These are phyloP conservation scores for Geosmithia flava DNA, from an alignment of 2,329 filamentous ascomycete species.

Conservation along the genomic window DNA sequence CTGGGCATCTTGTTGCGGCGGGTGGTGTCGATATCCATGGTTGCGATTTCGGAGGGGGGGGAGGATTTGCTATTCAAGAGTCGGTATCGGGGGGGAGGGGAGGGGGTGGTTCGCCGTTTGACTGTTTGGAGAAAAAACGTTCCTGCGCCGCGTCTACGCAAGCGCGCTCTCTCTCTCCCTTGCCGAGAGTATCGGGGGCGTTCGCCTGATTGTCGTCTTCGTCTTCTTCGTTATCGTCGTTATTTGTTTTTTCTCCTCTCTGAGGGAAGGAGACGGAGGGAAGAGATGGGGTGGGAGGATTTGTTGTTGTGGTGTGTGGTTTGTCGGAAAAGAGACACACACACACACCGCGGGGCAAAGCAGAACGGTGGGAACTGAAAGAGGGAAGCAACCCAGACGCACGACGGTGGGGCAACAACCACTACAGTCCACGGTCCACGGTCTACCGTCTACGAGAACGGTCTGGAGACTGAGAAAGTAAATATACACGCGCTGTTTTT, in stretches of 20 bases:
- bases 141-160: neutral
- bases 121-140: neutral
- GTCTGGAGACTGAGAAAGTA: no score
- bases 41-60: conserved; percentile 1
- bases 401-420: neutral
- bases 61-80: neutral
- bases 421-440: no score
- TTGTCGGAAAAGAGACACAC: neutral
- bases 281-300: neutral
- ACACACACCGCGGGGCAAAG: neutral
- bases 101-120: neutral
- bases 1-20: conserved; percentile 82
- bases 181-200: neutral
- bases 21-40: conserved; percentile 57
- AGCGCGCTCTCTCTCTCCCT: neutral
- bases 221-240: neutral
- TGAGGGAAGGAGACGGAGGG: no score
- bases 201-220: neutral
- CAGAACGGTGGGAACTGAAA: no score
- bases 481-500: no score
- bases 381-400: neutral
- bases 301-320: neutral
- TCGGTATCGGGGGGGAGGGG: neutral
- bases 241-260: neutral
- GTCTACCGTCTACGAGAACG: no score